Evolutionary conservation across 768 basidiomycete genomes (phyloP).

Genomic region (Boletus huronensis): DNA sequence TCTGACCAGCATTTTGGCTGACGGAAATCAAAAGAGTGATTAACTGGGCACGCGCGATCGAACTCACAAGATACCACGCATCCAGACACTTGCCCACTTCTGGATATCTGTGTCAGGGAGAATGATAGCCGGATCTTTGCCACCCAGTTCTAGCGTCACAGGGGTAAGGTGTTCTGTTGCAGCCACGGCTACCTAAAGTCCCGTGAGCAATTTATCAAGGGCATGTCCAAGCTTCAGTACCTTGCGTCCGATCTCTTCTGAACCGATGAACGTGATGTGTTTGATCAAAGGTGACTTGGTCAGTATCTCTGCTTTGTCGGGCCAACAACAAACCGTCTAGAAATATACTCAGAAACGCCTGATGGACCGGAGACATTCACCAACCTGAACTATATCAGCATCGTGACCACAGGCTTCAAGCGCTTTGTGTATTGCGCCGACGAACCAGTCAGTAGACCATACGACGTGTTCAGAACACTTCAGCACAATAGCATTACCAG

Average conservation of each 20-base stretch:
- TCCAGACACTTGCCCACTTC: slow-evolving; percentile 76
- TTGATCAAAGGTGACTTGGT: slow-evolving; percentile 78
- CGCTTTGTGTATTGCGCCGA: slow-evolving; percentile 73
- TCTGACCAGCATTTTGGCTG: slow-evolving; percentile 92
- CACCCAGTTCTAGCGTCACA: slow-evolving; percentile 90
- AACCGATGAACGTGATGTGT: slow-evolving; percentile 95
- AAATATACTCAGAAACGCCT: slow-evolving; percentile 7
- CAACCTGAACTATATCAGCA: slow-evolving; percentile 83
- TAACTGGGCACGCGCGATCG: neutral
- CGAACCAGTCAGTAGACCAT: slow-evolving; percentile 86
- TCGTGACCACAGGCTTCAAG: slow-evolving; percentile 81
- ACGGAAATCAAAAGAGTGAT: neutral
- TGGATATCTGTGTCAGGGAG: slow-evolving; percentile 81
- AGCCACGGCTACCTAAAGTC: slow-evolving; percentile 65
- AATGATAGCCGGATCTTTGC: slow-evolving; percentile 91
- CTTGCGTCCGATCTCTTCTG: slow-evolving; percentile 72
- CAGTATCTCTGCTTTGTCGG: slow-evolving; percentile 78
- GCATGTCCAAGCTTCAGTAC: slow-evolving; percentile 34
- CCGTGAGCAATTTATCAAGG: neutral
- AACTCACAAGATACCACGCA: slow-evolving; percentile 89
- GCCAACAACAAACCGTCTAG: slow-evolving; percentile 82
- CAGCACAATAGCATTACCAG: slow-evolving; percentile 85
- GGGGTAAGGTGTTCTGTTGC: slow-evolving; percentile 88
- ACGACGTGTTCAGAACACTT: slow-evolving; percentile 92
- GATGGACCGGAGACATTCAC: slow-evolving; percentile 6